Evolutionary conservation across 495 filamentous ascomycete species (phyloP), one percentile per base, ranked within the genome.

Genomic region (Podospora anserina): DNA sequence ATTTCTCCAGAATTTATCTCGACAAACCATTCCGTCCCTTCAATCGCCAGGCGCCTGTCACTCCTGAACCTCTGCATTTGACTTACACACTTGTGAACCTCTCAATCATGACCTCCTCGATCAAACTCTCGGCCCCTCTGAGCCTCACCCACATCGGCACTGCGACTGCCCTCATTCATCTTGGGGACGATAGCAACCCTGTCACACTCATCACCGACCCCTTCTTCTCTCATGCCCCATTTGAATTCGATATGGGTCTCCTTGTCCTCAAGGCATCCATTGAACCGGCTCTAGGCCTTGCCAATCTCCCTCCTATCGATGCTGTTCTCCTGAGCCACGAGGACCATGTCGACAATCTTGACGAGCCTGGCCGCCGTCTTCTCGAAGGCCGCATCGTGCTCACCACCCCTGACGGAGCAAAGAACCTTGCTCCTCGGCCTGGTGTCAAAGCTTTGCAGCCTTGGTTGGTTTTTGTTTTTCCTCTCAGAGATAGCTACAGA

Each of bases 331-430:
- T 88, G 16, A 83, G 81, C 72, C 84, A 88, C 66, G 85, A 86
- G 74, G 84, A 86, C 70, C 84, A 88, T 66, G 77, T 78, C 0
- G 84, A 87, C 66, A 88, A 86, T 68, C 78, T 88, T 0, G 84
- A 87, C 49, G 75, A 77, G 26, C 68, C 68, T 1, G 77, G 79
- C 11, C 78, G 78, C 18, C 39, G 54, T 19, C 75, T 85, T 0
- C 79, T 88, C 28, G 75, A 86, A 62, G 84, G 83, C 6, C 81
- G 82, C 9, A 73, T 64, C 4, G 83, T 87, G 11, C 74, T 87
- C 18, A 87, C 85, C 0, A 87, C 85, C 0, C 34, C 77, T 0
- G 83, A 86, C 74, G 83, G 83, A 5, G 79, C 78, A 0, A 77
- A 73, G 19, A 82, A 82, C 20, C 79, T 82, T 2, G 77, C 75